Base-by-base conservation (phyloP, 108 stramenopile species). In the Skeletonema tropicum region DNA sequence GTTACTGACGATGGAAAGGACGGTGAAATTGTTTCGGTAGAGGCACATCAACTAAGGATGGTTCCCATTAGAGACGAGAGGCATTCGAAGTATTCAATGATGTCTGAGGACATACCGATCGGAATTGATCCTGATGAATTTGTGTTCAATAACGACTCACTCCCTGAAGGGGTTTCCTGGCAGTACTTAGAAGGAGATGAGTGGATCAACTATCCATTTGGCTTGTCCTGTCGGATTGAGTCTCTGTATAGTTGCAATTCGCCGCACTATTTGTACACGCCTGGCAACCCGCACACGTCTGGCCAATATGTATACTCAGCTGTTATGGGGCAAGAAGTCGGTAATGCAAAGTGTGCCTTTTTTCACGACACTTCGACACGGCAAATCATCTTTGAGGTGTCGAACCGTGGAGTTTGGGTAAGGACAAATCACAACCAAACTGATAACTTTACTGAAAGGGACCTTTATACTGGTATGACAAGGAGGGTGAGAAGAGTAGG, bases 361-460 rank as follows among this genome's bases (percentile, higher is more conserved):
- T 61, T 38, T 35, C 60, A 61, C 60, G 60, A 35, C 36, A 61
- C 15, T 32, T 38, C 36, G 4, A 38, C 60, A n/a, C 60, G 60
- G 30, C 60, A 61, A 35, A 61, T 61, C 5, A 61, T 61, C 31
- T 61, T 61, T 61, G 60, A 61, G 38, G 60, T 35, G 60, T 61
- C 60, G 30, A 38, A 32, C n/a, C 60, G 26, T 61, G 60, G 60
- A 32, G 60, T 17, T 35, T 61, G 60, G 60, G 25, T 26, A n/a
- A 15, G 29, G 15, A 21, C 19, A 38, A 30, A 30, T 10, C 58
- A 59, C 12, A 59, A 3, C 29, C 58, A 59, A 59, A 59, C 58
- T 29, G 58, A 59, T 12, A 59, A 59, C 14, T 29, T 59, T 3
- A 59, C 58, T 13, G 58, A 59, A 11, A 59, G 58, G 29, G 58